These are phyloP conservation scores for Hygrocybe punicea DNA, from an alignment of 768 basidiomycete genomes.

Conservation along the genomic window DNA sequence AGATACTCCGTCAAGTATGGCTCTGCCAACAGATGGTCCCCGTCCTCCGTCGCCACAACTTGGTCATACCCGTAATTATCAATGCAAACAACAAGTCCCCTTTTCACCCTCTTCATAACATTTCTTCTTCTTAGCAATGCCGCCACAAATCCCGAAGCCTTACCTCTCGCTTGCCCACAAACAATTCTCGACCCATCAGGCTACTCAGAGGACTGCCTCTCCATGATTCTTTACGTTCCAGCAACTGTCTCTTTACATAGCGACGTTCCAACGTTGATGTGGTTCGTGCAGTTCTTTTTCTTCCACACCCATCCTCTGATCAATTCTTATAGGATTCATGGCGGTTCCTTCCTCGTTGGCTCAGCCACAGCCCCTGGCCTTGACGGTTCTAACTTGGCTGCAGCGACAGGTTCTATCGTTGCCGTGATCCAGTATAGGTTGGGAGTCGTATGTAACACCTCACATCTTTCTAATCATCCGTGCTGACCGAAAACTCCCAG, in stretches of 20 bases:
- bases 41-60: slow-evolving; percentile 48
- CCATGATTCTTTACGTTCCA: slow-evolving; percentile 72
- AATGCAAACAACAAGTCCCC: not conserved
- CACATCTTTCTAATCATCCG: not conserved
- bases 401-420: slow-evolving; percentile 70
- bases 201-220: slow-evolving; percentile 77
- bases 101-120: slow-evolving; percentile 5
- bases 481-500: slow-evolving; percentile 31
- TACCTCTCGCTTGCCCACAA: slow-evolving; percentile 77
- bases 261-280: slow-evolving; percentile 52
- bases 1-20: slow-evolving; percentile 70
- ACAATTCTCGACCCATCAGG: slow-evolving; percentile 44
- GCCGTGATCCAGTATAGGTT: slow-evolving; percentile 81
- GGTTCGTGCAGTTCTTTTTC: slow-evolving; percentile 40
- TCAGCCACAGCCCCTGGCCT: slow-evolving; percentile 69
- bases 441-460: slow-evolving; percentile 58
- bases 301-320: not conserved
- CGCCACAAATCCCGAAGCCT: slow-evolving; percentile 45
- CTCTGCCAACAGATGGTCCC: slow-evolving; percentile 56
- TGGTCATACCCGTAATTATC: slow-evolving; percentile 64
- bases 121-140: slow-evolving; percentile 42
- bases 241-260: slow-evolving; percentile 31
- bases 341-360: slow-evolving; percentile 74
- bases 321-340: slow-evolving; percentile 63
- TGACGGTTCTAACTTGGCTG: slow-evolving; percentile 73